Evolutionary conservation across 1,284 basidiomycete genomes (phyloP), one percentile per base, ranked within the genome.

Genomic region (Marasmius fiardii): DNA sequence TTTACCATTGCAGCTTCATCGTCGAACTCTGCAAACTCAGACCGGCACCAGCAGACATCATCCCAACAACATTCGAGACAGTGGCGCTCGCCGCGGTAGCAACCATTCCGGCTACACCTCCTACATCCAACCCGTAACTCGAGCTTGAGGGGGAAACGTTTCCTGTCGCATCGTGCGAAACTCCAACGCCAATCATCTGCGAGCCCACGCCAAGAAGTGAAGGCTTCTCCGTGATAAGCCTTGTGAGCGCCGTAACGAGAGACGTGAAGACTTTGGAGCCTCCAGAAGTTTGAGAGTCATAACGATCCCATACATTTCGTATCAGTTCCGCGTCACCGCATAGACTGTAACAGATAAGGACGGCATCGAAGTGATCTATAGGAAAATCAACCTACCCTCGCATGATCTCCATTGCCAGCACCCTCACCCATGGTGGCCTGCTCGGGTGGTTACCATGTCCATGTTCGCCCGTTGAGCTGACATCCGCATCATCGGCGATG

Each of bases 341-440:
- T 24, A 97, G 73, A 1, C 92, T 78, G 54, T 16, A 21, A n/a
- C 14, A 78, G 18, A 37, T 55, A 7, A 34, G 34, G 49, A 50
- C 44, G 57, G 50, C 43, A 23, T 35, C 21, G 53, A 51, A 50
- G 51, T 14, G 51, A 43, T 18, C 44, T 26, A 43, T 20, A 14
- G 7, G 14, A 53, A 10, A 10, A 18, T 44, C 43, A 16, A 58
- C 70, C 44, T 57, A 77, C 90, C 92, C 94, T 66, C 94, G 79
- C 74, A 95, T 85, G 45, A 95, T 91, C 69, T 98, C 95, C 83
- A 96, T 87, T 1, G 91, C 87, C 2, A 98, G 78, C 0, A 95
- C 92, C 18, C 93, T 79, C 78, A 93, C 89, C 95, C 95, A 97
- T 33, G 79, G 71, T 0, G 92, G 90, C 26, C 85, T 78, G 14